Percentiles rank a stretch among this genome's conserved stretches.
Conservation (phyloP, 352 stramenopile species). For the Halophytophthora batemanensis region DNA sequence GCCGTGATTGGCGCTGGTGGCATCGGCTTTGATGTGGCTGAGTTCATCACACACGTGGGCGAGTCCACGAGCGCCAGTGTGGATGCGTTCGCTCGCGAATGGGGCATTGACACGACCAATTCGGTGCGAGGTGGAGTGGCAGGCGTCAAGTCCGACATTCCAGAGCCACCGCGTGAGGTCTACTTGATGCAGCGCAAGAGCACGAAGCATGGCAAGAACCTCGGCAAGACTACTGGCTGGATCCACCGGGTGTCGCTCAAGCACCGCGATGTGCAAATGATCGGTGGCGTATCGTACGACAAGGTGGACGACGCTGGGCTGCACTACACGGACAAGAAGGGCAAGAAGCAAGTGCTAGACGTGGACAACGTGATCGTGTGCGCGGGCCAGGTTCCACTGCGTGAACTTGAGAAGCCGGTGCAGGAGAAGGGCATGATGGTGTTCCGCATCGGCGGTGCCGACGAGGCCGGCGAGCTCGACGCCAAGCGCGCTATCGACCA, state of each 20-base stretch:
- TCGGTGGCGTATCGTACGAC: conserved; percentile 92
- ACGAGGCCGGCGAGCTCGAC: conserved; percentile 94
- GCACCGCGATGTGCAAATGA: conserved; percentile 91
- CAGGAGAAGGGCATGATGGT: conserved; percentile 73
- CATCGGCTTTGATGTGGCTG: conserved; percentile 98
- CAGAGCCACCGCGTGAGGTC: conserved; percentile 72
- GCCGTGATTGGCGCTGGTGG: conserved; percentile 96
- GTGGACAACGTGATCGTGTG: conserved; percentile 97
- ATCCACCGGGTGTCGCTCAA: conserved; percentile 94
- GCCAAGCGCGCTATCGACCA: conserved; percentile 98
- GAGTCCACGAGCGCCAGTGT: conserved; percentile 67
- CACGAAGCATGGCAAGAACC: conserved; percentile 88
- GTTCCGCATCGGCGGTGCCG: conserved; percentile 95
- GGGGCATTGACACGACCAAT: conserved; percentile 91
- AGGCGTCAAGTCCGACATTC: conserved; percentile 39
- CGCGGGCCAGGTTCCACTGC: conserved; percentile 92
- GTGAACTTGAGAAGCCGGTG: conserved; percentile 84
- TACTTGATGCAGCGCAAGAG: conserved; percentile 95
- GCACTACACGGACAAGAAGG: conserved; percentile 90
- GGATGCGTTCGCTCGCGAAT: conserved; percentile 91
- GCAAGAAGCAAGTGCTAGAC: conserved; percentile 80
- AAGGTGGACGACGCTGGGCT: conserved; percentile 94
- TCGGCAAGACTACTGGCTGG: conserved; percentile 97
- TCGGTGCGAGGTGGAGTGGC: conserved; percentile 82
- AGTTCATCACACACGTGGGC: conserved; percentile 90